phyloP scores from a whole-genome alignment of 345 rosid species.

The Arabis alpina region DNA sequence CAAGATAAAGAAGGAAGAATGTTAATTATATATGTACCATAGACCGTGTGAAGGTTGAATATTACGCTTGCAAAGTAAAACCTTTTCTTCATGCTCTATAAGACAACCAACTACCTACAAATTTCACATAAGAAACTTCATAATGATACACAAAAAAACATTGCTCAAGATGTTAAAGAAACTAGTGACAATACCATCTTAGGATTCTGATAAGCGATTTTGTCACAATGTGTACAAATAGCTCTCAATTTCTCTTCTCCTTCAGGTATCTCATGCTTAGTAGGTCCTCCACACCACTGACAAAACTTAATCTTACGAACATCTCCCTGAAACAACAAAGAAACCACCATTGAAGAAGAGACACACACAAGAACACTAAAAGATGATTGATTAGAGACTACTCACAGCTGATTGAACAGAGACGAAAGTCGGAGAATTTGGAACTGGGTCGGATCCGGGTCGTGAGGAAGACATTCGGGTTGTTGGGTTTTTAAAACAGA shows the following conservation, averaged over 20 bases:
- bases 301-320: slow-evolving; percentile 78
- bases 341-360: neutral
- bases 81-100: slow-evolving; percentile 79
- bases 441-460: slow-evolving; percentile 57
- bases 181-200: slow-evolving; percentile 58
- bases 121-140: slow-evolving; percentile 7
- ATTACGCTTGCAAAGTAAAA: slow-evolving; percentile 95
- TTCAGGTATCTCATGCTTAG: slow-evolving; percentile 84
- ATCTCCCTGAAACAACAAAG: slow-evolving; percentile 51
- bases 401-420: slow-evolving; percentile 69
- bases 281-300: slow-evolving; percentile 97
- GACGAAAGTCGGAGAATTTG: slow-evolving; percentile 41
- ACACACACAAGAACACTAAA: neutral
- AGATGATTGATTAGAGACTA: slow-evolving; percentile 43
- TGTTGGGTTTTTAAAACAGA: slow-evolving; percentile 34
- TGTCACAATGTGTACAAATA: slow-evolving; percentile 77
- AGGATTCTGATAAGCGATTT: slow-evolving; percentile 90
- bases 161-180: neutral
- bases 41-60: slow-evolving; percentile 93
- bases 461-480: slow-evolving; percentile 51
- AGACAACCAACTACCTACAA: slow-evolving; percentile 95
- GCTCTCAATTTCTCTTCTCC: slow-evolving; percentile 95
- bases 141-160: neutral
- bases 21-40: slow-evolving; percentile 35
- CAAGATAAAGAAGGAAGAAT: too few relatives aligned